A percentile compares a stretch with the other conserved stretches of the same genome.
These are phyloP conservation scores for Candida arabinofermentans DNA, from an alignment of 805 yeast genomes.

Conservation along the genomic window DNA sequence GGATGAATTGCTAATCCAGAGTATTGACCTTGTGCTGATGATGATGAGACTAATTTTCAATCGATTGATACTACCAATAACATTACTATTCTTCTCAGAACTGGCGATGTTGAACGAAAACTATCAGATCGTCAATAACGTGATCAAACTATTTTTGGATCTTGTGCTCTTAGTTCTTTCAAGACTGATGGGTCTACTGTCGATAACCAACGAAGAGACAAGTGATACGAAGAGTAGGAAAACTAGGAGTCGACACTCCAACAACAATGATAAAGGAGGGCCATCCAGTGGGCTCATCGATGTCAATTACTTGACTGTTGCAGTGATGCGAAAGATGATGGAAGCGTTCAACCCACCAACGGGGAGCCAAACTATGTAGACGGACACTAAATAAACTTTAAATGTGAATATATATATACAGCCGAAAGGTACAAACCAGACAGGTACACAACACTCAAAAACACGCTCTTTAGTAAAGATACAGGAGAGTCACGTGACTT, in stretches of 20 bases:
- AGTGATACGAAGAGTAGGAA: too few relatives aligned
- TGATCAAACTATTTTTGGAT: not conserved
- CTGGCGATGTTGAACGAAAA: constrained; percentile 6
- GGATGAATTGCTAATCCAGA: constrained; percentile 3
- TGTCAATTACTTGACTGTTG: not conserved
- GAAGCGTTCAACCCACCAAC: not conserved
- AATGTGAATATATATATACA: too few relatives aligned
- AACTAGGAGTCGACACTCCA: too few relatives aligned
- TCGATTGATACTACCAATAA: constrained; percentile 1
- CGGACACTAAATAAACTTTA: too few relatives aligned
- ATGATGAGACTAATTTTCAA: constrained; percentile 1
- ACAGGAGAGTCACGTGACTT: too few relatives aligned
- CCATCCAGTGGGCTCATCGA: not conserved
- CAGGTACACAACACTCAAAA: too few relatives aligned
- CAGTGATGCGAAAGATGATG: not conserved
- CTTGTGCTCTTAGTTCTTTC: constrained; percentile 1
- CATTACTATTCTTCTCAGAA: constrained; percentile 2
- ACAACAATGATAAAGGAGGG: not conserved
- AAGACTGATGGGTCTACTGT: constrained; percentile 1
- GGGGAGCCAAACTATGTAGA: too few relatives aligned
- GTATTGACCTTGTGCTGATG: constrained; percentile 2
- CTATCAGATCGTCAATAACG: constrained; percentile 5
- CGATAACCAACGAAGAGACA: not conserved
- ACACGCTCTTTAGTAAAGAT: too few relatives aligned
- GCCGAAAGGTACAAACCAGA: too few relatives aligned